Base-by-base conservation (phyloP, 2,329 filamentous ascomycete genomes). In the Penicillium sp. region DNA sequence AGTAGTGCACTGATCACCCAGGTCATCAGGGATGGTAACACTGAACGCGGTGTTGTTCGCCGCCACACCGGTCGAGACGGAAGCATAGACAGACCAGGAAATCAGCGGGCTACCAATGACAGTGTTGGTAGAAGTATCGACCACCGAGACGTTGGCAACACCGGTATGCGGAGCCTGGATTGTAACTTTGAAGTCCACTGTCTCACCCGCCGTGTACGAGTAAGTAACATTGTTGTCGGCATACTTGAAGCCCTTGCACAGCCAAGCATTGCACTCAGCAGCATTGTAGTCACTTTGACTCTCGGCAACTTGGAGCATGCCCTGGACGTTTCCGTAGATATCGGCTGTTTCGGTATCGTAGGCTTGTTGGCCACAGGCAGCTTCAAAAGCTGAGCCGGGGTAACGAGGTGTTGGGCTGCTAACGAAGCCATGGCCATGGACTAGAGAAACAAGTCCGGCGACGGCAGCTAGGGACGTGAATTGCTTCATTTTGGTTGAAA, bases 231-330 rank as follows among this genome's bases (percentile, higher is more conserved):
- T 80, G 74, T 83, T 83, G 74, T 86, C 84, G 46, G 66, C 77
- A 71, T 80, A 84, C 67, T 84, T 79, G 73, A 81, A 81, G 58
- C 84, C 84, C 74, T 85, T 84, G 81, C 82, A 84, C 48, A 82
- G 77, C 77, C 78, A 83, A 65, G 83, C 74, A 65, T 82, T 73
- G 70, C 82, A 85, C 37, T 71, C 68, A 1, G 70, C 68, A 46
- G 75, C 74, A 54, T 81, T 73, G 72, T 79, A 82, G 73, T 83
- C 82, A 49, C 33, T 63, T 71, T 84, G 80, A 61, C 68, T 65
- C 55, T 54, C 68, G 67, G 78, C 79, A 49, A 81, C 74, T 68
- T 84, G 81, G 44, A 83, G 74, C 61, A 82, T 75, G 56, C 79
- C 79, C 71, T 86, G 83, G 61, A 86, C 73, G 70, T 85, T 86